Evolutionary conservation across 1,284 basidiomycete genomes (phyloP).

Genomic region (Malassezia sp.): DNA sequence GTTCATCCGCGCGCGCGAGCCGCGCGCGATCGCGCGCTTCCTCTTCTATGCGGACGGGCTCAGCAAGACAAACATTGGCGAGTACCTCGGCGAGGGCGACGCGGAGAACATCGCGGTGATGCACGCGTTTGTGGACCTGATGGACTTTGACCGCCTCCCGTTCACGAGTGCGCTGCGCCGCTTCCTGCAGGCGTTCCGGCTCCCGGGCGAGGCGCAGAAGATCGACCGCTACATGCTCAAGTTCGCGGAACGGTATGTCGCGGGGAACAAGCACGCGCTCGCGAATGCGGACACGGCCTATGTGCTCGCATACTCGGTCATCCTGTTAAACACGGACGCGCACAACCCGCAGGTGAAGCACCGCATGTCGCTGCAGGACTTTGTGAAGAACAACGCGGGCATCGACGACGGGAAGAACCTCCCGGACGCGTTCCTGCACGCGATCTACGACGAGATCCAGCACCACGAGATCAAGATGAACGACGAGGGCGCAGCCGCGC

Average conservation of each 20-base stretch:
- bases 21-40: conserved; percentile 75
- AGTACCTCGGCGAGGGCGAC: conserved; percentile 66
- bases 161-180: conserved; percentile 41
- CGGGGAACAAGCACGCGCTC: conserved; percentile 40
- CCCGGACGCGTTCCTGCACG: conserved; percentile 36
- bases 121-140: conserved; percentile 47
- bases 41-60: conserved; percentile 80
- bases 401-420: conserved; percentile 43
- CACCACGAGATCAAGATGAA: conserved; percentile 47
- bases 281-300: conserved; percentile 47
- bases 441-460: conserved; percentile 44
- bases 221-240: conserved; percentile 47
- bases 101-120: conserved; percentile 45
- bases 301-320: conserved; percentile 46
- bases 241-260: conserved; percentile 44
- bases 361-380: conserved; percentile 44
- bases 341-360: conserved; percentile 46
- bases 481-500: conserved; percentile 32
- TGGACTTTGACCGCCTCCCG: conserved; percentile 39
- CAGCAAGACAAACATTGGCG: conserved; percentile 90
- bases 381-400: conserved; percentile 46
- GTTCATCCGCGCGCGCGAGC: conserved; percentile 66
- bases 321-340: conserved; percentile 47
- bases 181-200: conserved; percentile 44
- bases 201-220: conserved; percentile 46